Base-by-base conservation (phyloP, 106 monocot species). In the Dioscorea dumetorum region DNA sequence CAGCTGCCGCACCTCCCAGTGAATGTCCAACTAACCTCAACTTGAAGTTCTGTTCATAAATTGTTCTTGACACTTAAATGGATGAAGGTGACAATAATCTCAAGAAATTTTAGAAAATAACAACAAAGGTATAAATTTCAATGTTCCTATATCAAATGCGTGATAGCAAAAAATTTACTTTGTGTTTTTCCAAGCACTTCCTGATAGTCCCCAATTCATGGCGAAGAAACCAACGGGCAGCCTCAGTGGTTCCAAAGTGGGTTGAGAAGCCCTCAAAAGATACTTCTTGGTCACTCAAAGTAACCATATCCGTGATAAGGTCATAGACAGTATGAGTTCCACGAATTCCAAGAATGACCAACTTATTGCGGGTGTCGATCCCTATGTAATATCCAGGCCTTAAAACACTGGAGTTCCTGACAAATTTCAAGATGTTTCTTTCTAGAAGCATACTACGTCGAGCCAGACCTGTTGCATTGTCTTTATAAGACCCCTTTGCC, bases 281-380 rank as follows among this genome's bases (percentile, higher is more conserved):
- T 31, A 87, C 78, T 59, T 85, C 72, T 81, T 77, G 66, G 77
- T 86, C 86, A 72, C 91, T 86, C 32, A 84, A 82, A 58, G 89
- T 62, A 67, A 97, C 72, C 12, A 87, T 70, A 84, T 97, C 84
- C 60, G 97, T 97, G 51, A 97, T 82, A 68, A 92, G 80, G 74
- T 97, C 97, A 79, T 88, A 88, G 14, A 97, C 82, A 17, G 91
- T 97, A 70, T 97, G 84, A 24, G 97, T 97, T 71, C 97, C 97
- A 77, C 92, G 97, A 50, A 97, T 97, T 54, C 91, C 97, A 70
- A 97, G 73, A 24, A 97, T 77, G 21, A 97, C 84, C 68, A 89
- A 74, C 67, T 91, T 89, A 50, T 91, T 82, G 41, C 82, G 82
- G 18, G 69, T 70, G 71, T 97, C 97, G 48, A 89, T 67, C n/a